Base-by-base conservation (phyloP, 257 asterid species). In the Nicotiana undulata region DNA sequence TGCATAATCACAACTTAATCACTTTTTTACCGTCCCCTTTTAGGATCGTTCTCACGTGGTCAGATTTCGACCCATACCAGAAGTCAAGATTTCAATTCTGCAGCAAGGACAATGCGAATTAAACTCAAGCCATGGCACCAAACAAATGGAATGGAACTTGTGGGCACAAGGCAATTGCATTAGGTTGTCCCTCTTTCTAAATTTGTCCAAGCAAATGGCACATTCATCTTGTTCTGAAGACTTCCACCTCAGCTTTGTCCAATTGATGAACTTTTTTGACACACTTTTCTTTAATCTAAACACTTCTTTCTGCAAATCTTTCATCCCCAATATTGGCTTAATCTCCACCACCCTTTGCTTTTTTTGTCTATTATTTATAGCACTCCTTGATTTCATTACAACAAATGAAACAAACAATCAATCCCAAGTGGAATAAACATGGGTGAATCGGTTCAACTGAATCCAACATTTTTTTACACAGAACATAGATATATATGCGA, bases 81-180 rank as follows among this genome's bases (percentile, higher is more conserved):
- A 11, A 3, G 17, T 55, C 61, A 52, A 52, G 63, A 81, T 18
- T 59, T 59, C 49, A 59, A 52, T 59, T 72, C 97, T 88, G 81
- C 97, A 92, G 78, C 92, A 89, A 82, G 97, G 97, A 82, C 97
- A 92, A 22, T 84, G 95, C 0, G 88, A 79, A 78, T 85, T 90
- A 65, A 78, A 86, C 81, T 86, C 88, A 52, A 93, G 85, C 97
- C 97, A 93, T 46, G 97, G 97, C 22, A 84, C 58, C 86, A 91
- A 85, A 79, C 97, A 93, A 7, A 79, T 87, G 0, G 84, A 84
- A 74, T 93, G 97, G 85, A 89, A 93, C 80, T 85, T 86, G 82
- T 93, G 97, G 4, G 83, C 93, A 66, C 97, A 93, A 0, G 89
- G 84, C 88, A 93, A 64, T 81, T 91, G 92, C 90, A 84, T 89